Evolutionary conservation across 495 filamentous ascomycete genomes (phyloP), one percentile per base, ranked within the genome.

Genomic region (Podospora comata): DNA sequence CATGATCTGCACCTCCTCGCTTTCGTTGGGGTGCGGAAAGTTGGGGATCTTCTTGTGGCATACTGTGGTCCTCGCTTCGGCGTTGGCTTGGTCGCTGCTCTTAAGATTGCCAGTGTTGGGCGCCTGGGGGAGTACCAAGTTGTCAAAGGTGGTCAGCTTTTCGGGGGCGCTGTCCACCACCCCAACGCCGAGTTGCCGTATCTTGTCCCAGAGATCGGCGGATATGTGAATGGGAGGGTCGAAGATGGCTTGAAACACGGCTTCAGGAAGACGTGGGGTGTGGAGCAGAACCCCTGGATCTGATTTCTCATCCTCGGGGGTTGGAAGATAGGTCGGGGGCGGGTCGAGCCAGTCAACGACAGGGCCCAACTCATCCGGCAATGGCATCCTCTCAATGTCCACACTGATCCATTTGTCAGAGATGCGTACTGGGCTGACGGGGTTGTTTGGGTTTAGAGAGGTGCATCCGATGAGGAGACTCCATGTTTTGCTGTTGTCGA

Each of bases 201-300:
- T 87, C 6, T 90, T 84, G 2, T 87, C 75, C 34, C 90, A 92
- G 9, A 90, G 81, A 39, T 83, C 76, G 39, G 89, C 84, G 0
- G 94, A 90, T 59, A 97, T 79, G 9, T 91, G 84, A 15, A 99
- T 76, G 0, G 93, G 91, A 5, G 95, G 95, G 62, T 97, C 90
- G 39, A 98, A 86, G 32, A 85, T 90, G 3, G 91, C 93, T 55
- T 91, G 84, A 76, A 99, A 98, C 20, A 89, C 88, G 56, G 93
- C 88, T 39, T 94, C 87, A 0, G 92, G 90, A 13, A 89, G 80
- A 61, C 86, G 87, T 4, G 75, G 74, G 13, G 74, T 75, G 11
- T 28, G 61, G 5, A 79, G 69, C 6, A 82, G 67, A 30, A 64
- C 69, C 62, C 30, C 77, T 67, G 34, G 79, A 44, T 53, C 74